Evolutionary conservation across 371 early-diverging fungal genomes (phyloP), one percentile per base, ranked within the genome.

Genomic region (Smittium culicis): DNA sequence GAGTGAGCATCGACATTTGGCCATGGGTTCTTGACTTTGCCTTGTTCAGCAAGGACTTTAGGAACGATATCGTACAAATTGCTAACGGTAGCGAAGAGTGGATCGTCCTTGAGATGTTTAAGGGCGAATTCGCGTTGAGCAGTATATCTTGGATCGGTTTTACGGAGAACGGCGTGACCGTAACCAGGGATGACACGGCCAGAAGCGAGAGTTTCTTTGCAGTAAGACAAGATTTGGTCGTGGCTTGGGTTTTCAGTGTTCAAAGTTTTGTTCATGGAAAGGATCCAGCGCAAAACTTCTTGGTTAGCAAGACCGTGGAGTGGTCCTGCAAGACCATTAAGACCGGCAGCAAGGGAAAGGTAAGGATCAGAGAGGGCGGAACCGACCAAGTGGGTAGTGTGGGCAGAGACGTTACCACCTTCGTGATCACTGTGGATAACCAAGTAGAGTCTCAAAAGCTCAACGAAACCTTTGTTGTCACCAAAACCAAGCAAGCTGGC

Each of bases 1-100:
- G 89, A 88, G 89, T 98, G 98, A 66, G 97, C 97, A 78, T 98
- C 98, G 31, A 98, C 97, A 79, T 98, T 98, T 79, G 98, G 98
- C 92, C 92, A 98, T 70, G 98, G 98, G 91, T 98, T 98, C 92
- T 96, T 96, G 87, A 96, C 96, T 90, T 96, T 98, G 72, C 97
- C 98, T 84, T 98, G 98, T 83, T 96, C 94, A 69, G 89, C 90
- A 64, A 98, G 84, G 65, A 96, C 92, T 72, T 88, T 90, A 30
- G 98, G 98, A 35, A 88, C 93, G 69, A 96, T 90, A 84, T 93
- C 93, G 86, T 94, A 98, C 73, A 98, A 76, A 77, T 95, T 88
- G 80, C 88, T 87, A 72, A 94, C 94, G 57, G 95, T 84, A 82
- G 93, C 87, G 88, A 98, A 96, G 81, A 95, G 83, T 71, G 90